These are phyloP conservation scores for Cladosporium sp. DNA, from an alignment of 2,329 filamentous ascomycete species.

Conservation along the genomic window DNA sequence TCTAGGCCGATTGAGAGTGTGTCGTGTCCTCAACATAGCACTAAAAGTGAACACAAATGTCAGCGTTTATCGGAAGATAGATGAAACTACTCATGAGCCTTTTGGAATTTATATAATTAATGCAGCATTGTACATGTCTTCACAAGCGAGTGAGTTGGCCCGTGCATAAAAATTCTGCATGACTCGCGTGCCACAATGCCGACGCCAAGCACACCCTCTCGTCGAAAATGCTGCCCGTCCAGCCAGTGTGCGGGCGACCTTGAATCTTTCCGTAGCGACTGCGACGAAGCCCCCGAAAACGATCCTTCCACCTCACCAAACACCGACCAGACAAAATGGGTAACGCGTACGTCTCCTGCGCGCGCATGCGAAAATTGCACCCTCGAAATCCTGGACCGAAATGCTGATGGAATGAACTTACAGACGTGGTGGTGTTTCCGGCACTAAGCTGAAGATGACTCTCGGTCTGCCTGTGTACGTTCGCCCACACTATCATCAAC, in stretches of 20 bases:
- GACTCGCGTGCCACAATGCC: not conserved
- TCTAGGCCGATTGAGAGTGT: not conserved
- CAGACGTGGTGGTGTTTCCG: slow-evolving; percentile 74
- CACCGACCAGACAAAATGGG: slow-evolving; percentile 20
- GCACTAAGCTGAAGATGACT: slow-evolving; percentile 99
- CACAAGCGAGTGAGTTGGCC: not conserved
- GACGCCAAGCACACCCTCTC: not conserved
- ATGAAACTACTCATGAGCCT: not conserved
- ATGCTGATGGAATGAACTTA: slow-evolving; percentile 16
- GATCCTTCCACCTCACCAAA: slow-evolving; percentile 12
- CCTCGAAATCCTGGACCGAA: slow-evolving; percentile 2
- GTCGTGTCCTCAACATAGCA: not conserved
- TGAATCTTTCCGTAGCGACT: slow-evolving; percentile 17
- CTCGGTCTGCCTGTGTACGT: slow-evolving; percentile 99
- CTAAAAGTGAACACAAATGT: not conserved
- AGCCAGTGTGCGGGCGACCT: not conserved
- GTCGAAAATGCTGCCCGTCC: not conserved
- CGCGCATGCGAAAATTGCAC: not conserved
- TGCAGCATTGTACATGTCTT: not conserved
- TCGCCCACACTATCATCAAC: slow-evolving; percentile 22
- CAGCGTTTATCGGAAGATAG: not conserved
- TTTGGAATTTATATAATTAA: not conserved
- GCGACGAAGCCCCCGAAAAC: slow-evolving; percentile 16
- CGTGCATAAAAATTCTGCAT: not conserved
- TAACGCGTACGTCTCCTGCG: slow-evolving; percentile 18